Evolutionary conservation across 2,329 filamentous ascomycete species (phyloP).

Genomic region (Aspergillus viridinutans): DNA sequence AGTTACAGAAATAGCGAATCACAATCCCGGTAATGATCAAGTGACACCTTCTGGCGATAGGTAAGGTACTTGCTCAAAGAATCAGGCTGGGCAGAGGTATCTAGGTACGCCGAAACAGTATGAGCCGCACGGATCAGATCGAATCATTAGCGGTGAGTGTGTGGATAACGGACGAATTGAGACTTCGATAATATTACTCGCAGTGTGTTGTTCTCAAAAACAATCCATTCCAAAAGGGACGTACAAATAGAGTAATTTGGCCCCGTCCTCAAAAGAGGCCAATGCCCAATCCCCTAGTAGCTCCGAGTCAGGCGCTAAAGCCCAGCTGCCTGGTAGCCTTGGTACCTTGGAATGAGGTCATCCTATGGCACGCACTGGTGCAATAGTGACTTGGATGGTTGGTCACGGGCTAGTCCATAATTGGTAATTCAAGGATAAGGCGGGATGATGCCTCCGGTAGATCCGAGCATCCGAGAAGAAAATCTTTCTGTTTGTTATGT

Average conservation of each 20-base stretch:
- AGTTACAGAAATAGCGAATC: neutral
- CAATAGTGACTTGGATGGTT: slow-evolving; percentile 9
- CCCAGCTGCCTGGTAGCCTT: slow-evolving; percentile 8
- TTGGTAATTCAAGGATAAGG: neutral
- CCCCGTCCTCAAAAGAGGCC: neutral
- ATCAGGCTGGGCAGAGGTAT: neutral
- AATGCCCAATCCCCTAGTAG: slow-evolving; percentile 1
- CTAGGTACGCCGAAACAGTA: neutral
- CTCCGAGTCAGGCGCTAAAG: slow-evolving; percentile 12
- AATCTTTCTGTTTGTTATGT: neutral
- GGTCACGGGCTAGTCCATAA: neutral
- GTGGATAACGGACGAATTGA: neutral
- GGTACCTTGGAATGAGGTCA: slow-evolving; percentile 20
- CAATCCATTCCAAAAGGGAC: neutral
- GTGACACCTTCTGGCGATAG: neutral
- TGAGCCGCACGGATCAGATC: neutral
- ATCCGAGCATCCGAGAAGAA: slow-evolving; percentile 13
- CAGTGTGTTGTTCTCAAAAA: neutral
- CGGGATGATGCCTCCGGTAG: slow-evolving; percentile 4
- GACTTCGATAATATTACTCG: neutral
- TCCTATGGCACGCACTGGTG: slow-evolving; percentile 8
- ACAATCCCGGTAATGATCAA: neutral
- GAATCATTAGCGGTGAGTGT: neutral
- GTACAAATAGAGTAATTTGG: neutral
- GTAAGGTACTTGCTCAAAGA: neutral